Evolutionary conservation across 1,284 basidiomycete genomes (phyloP), one percentile per base, ranked within the genome.

Genomic region (Anthracocystis setariae): DNA sequence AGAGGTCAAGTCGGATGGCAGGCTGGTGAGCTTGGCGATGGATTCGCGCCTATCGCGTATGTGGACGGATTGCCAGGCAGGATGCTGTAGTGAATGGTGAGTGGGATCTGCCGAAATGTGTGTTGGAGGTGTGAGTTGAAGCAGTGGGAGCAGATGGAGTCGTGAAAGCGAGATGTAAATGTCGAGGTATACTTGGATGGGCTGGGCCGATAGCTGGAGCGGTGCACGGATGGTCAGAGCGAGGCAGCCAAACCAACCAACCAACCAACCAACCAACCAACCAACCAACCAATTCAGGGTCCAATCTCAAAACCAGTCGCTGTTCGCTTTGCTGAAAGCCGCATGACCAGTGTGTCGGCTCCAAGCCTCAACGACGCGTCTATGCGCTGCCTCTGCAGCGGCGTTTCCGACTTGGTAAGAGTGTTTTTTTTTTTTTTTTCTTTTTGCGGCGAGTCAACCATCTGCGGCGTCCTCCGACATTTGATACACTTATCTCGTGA

Each of bases 271-370:
- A 13, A 29, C 39, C 49, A 39, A 40, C 25, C 20, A 20, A 21
- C 38, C 47, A 32, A 46, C 20, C 24, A n/a, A n/a, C n/a, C n/a
- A 42, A 48, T 60, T 60, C 56, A 60, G 63, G 57, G 57, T 66
- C 63, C 57, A 60, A 48, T 18, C 21, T 39, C 29, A 12, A 12
- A 29, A 24, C 42, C 29, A 50, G 35, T 29, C 49, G 18, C 17
- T 29, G 35, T 13, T 37, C 15, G 35, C n/a, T 37, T 40, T 10
- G 39, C 48, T 42, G 48, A 51, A 51, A 51, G 42, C n/a, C 29
- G 25, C 32, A 24, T 32, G 49, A 7, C 7, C 7, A 29, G 29
- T 29, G 29, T 29, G 7, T 29, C 29, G 29, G 29, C 29, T 29
- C 29, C 5, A 29, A 29, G 29, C 12, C 18, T 42, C 10, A 18